Conservation (phyloP, 2,329 filamentous ascomycete genomes). For the Chaetomium sp. region DNA sequence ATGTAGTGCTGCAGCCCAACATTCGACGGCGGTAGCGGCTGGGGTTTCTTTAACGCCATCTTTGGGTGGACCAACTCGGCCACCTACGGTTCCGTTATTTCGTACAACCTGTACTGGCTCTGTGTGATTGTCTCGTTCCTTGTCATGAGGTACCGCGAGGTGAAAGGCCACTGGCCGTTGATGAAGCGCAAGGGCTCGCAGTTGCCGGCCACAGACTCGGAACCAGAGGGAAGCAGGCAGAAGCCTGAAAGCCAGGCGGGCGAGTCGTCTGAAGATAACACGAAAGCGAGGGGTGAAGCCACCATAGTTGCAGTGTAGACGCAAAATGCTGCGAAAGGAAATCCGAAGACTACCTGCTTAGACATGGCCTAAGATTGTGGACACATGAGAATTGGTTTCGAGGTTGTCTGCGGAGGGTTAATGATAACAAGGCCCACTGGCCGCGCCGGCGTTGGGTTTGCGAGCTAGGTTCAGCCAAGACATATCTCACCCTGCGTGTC, state of each 20-base stretch:
- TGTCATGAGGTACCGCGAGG: conserved; percentile 67
- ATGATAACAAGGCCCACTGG: neutral
- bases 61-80: conserved; percentile 88
- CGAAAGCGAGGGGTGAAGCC: neutral
- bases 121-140: conserved; percentile 66
- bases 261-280: neutral
- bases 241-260: neutral
- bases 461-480: no score
- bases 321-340: neutral
- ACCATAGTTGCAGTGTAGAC: neutral
- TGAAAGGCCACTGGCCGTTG: conserved; percentile 53
- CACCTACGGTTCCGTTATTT: conserved; percentile 82
- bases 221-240: conserved; percentile 1
- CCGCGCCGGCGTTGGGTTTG: neutral
- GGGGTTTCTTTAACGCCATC: conserved; percentile 85
- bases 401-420: neutral
- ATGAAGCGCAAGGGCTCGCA: conserved; percentile 36
- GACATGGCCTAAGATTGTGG: neutral
- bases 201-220: neutral
- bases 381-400: neutral
- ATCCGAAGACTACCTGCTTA: neutral
- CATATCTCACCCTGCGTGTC: neutral
- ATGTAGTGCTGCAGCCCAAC: conserved; percentile 75
- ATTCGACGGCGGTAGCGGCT: conserved; percentile 72
- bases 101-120: conserved; percentile 89